Base-by-base conservation (phyloP, 768 basidiomycete genomes). In the Xerocomellus amylosporus region DNA sequence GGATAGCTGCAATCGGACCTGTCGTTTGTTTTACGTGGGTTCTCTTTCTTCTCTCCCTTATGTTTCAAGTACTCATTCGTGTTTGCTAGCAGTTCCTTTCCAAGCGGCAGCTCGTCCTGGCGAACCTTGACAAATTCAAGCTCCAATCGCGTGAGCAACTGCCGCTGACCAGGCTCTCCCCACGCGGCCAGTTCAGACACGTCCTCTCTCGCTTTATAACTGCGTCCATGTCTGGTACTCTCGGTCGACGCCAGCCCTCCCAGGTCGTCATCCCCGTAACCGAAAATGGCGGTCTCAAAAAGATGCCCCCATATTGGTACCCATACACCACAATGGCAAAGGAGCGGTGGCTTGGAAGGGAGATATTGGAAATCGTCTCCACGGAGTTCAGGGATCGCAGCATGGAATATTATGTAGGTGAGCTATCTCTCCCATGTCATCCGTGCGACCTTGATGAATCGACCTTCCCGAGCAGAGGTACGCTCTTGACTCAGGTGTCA, bases 301-400 rank as follows among this genome's bases (percentile, higher is more conserved):
- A 93, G 69, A 80, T 88, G 48, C 74, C 86, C 39, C 89, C 94
- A 0, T 96, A 96, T 68, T 97, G 93, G 91, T 89, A 91, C 68
- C 89, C 93, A 3, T 91, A 94, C 66, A 90, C 85, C 9, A 96
- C 93, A 0, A 94, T 88, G 84, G 92, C 93, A 20, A 98, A 98
- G 70, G 81, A 85, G 48, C 81, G 94, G 28, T 97, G 94, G 93
- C 77, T 92, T 36, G 86, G 88, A 33, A 77, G 94, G 44, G 88
- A 93, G 69, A 78, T 97, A 36, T 72, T 98, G 22, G 94, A 98
- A 71, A 86, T 97, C 37, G 87, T 98, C 15, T 92, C 90, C 0
- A 95, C 93, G 0, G 94, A 98, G 70, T 98, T 96, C 66, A 78
- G 94, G 49, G 94, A 97, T 75, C 79, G 94, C 46, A 91, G 88